Percentiles rank a stretch among this genome's conserved stretches.
These are phyloP conservation scores for Penicillium lividum DNA, from an alignment of 495 filamentous ascomycete genomes.

Conservation along the genomic window DNA sequence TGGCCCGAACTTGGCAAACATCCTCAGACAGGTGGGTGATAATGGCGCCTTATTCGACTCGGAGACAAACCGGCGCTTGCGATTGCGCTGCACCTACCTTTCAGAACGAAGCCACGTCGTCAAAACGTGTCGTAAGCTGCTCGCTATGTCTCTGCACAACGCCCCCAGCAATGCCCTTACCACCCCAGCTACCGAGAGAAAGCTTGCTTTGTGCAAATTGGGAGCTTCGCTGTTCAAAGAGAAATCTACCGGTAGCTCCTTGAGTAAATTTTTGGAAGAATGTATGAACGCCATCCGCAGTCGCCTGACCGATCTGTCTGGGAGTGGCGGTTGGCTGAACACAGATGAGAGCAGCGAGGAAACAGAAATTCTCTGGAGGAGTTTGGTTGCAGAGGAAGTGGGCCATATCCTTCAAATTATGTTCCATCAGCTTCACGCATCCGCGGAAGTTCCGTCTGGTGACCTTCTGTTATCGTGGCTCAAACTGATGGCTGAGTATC, in stretches of 20 bases:
- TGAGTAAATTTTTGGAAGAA: constrained; percentile 32
- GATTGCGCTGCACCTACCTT: constrained; percentile 67
- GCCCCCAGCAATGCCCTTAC: constrained; percentile 12
- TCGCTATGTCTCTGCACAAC: constrained; percentile 37
- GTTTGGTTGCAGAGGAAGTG: constrained; percentile 63
- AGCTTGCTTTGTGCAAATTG: constrained; percentile 28
- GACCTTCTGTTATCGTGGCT: constrained; percentile 72
- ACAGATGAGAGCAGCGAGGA: constrained; percentile 49
- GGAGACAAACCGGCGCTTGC: constrained; percentile 55
- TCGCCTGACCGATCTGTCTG: constrained; percentile 46
- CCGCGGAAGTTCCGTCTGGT: constrained; percentile 54
- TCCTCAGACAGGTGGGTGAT: constrained; percentile 40
- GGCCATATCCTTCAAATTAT: constrained; percentile 71
- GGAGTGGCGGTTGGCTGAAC: constrained; percentile 54
- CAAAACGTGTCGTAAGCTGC: constrained; percentile 46
- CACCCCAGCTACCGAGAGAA: constrained; percentile 16
- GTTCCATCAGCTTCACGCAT: constrained; percentile 66
- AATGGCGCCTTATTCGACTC: constrained; percentile 59
- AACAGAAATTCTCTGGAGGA: constrained; percentile 62
- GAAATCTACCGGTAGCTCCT: constrained; percentile 29
- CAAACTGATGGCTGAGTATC: constrained; percentile 60
- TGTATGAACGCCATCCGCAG: constrained; percentile 48
- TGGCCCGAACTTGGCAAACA: constrained; percentile 41
- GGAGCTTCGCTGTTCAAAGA: constrained; percentile 35
- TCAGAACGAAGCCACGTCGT: constrained; percentile 59